Evolutionary conservation across 371 early-diverging fungal genomes (phyloP).

Genomic region (Zancudomyces culisetae): DNA sequence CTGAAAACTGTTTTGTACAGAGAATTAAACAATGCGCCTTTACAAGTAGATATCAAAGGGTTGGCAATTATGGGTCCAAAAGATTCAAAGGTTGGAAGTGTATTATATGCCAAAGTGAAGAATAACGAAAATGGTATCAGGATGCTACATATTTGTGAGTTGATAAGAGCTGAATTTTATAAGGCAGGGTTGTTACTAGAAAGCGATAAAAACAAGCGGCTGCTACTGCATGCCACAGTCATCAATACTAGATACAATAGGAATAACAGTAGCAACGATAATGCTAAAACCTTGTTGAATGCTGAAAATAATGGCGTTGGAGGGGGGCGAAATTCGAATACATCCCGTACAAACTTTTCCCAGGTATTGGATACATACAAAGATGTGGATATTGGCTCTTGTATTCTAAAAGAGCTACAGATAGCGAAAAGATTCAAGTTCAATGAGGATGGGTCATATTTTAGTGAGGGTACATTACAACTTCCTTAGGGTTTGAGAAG

Average conservation of each 20-base stretch:
- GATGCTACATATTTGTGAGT: constrained; percentile 6
- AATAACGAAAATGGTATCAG: constrained; percentile 3
- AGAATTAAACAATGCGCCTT: constrained; percentile 3
- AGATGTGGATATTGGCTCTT: constrained; percentile 9
- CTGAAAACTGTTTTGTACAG: constrained; percentile 4
- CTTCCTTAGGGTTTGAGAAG: too few relatives aligned
- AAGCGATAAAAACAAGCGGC: constrained; percentile 11
- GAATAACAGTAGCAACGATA: background rate
- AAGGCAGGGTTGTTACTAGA: constrained; percentile 7
- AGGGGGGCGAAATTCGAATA: too few relatives aligned
- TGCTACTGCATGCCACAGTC: constrained; percentile 12
- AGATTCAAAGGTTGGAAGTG: constrained; percentile 4
- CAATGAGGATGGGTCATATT: constrained; percentile 11
- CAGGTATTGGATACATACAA: constrained; percentile 8
- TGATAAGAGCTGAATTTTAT: constrained; percentile 8
- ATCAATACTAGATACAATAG: background rate
- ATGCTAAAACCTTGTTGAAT: background rate
- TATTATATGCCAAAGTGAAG: constrained; percentile 7
- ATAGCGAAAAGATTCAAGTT: constrained; percentile 11
- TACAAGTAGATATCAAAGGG: constrained; percentile 5
- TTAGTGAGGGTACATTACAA: constrained; percentile 6
- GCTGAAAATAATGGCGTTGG: background rate
- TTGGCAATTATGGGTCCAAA: constrained; percentile 10
- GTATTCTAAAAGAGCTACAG: constrained; percentile 13
- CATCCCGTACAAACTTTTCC: constrained; percentile 6